Base-by-base conservation (phyloP, 257 asterid genomes). In the Phtheirospermum japonicum region DNA sequence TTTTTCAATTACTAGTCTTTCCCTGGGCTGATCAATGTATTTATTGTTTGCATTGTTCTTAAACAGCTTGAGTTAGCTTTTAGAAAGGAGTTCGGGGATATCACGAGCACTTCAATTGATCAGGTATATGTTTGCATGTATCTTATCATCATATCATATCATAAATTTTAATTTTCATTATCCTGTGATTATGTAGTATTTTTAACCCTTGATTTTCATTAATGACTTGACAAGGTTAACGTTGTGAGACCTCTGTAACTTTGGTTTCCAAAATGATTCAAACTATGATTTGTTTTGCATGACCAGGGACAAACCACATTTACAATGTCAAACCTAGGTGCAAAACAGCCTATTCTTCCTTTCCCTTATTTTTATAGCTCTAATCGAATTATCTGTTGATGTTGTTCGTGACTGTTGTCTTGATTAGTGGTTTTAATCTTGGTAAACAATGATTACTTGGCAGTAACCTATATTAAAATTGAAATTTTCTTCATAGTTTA, bases 1-100 rank as follows among this genome's bases (percentile, higher is more conserved):
- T 33, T 26, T 63, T 59, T 46, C 52, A 31, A 54, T 56, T 65
- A 60, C 7, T 36, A 71, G 40, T 53, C 71, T 55, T 63, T 69
- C 28, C 51, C 50, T 64, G 70, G 31, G 54, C 74, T 74, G 62
- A 71, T 46, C 73, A 43, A 63, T 68, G 26, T 55, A 69, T 72
- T 60, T 65, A 26, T 53, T 75, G 51, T 52, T 61, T 66, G 68
- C 48, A 9, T 65, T 66, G 55, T 63, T 71, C 63, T 71, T 57
- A 30, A 50, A 77, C 80, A 93, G 97, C 88, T 93, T 30, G 97
- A 93, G 74, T 69, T 93, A 74, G 94, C 97, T 73, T 87, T 87
- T 76, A 82, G 82, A 68, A 80, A 82, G 66, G 95, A 82, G 76
- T 79, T 75, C 50, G 95, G 87, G 57, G 91, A 85, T 16, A 50